Conservation (phyloP, 2,329 filamentous ascomycete species). For the Exophiala bonariae region DNA sequence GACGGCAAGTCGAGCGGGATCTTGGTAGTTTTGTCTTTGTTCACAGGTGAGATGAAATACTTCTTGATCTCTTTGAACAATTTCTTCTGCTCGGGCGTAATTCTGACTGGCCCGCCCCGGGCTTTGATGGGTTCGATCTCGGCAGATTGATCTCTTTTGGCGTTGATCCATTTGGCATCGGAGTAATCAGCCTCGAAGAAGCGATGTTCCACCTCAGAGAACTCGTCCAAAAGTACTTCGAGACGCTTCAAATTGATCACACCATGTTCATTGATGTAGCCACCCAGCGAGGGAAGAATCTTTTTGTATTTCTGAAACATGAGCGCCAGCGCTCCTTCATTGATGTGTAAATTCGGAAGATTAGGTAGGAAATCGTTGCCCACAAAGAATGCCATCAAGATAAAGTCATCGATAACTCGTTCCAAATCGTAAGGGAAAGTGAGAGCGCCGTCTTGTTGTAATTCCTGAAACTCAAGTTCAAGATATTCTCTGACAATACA, state of each 20-base stretch:
- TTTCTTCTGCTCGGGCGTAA: slow-evolving; percentile 78
- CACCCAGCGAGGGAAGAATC: slow-evolving; percentile 79
- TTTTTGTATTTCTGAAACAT: slow-evolving; percentile 98
- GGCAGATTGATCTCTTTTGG: slow-evolving; percentile 73
- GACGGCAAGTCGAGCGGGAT: slow-evolving; percentile 70
- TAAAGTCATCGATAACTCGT: slow-evolving; percentile 97
- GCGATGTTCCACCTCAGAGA: slow-evolving; percentile 85
- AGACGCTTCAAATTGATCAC: slow-evolving; percentile 85
- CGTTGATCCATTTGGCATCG: slow-evolving; percentile 87
- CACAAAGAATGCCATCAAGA: slow-evolving; percentile 98
- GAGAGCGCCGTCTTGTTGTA: slow-evolving; percentile 71
- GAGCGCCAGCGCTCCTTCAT: slow-evolving; percentile 91
- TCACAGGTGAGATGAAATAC: slow-evolving; percentile 71
- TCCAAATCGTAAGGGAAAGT: slow-evolving; percentile 88
- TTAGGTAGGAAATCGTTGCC: slow-evolving; percentile 99
- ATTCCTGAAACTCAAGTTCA: slow-evolving; percentile 92
- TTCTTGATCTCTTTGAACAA: slow-evolving; percentile 80
- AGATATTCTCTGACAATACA: slow-evolving; percentile 97
- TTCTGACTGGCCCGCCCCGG: slow-evolving; percentile 52
- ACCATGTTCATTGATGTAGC: slow-evolving; percentile 95
- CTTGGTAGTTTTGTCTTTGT: slow-evolving; percentile 45
- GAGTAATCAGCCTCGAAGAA: slow-evolving; percentile 89
- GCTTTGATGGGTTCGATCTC: slow-evolving; percentile 58
- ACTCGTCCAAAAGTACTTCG: slow-evolving; percentile 73
- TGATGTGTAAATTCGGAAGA: slow-evolving; percentile 93